Conservation (phyloP, 768 basidiomycete genomes). For the Scleroderma bovista region DNA sequence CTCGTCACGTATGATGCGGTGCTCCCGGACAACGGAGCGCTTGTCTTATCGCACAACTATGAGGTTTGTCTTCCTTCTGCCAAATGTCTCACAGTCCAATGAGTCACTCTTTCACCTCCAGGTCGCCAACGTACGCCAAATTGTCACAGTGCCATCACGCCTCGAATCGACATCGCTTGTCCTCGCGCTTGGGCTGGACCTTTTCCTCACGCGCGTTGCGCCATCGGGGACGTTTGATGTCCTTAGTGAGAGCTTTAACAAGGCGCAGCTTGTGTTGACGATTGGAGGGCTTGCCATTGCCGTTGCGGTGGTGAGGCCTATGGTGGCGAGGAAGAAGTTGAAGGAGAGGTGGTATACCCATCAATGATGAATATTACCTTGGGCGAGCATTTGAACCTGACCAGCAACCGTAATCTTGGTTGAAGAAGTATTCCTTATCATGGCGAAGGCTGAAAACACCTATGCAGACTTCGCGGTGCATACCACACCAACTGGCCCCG, state of each 20-base stretch:
- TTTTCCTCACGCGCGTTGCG: constrained; percentile 80
- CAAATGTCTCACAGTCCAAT: background rate
- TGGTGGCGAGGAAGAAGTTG: constrained; percentile 65
- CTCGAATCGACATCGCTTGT: constrained; percentile 91
- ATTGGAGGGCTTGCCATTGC: constrained; percentile 64
- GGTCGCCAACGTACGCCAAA: constrained; percentile 63
- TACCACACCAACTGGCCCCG: too few species aligned
- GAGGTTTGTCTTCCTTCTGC: constrained; percentile 32
- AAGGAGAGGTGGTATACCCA: constrained; percentile 68
- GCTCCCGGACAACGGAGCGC: constrained; percentile 60
- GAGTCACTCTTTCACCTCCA: constrained; percentile 21
- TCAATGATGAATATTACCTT: background rate
- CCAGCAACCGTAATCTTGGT: too few species aligned
- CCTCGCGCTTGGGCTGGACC: constrained; percentile 81
- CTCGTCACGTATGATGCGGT: constrained; percentile 82
- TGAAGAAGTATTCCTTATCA: too few species aligned
- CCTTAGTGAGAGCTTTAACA: constrained; percentile 89
- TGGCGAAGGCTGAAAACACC: too few species aligned
- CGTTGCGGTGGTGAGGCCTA: constrained; percentile 78
- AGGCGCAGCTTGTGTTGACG: constrained; percentile 82
- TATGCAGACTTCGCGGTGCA: too few species aligned
- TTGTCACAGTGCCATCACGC: constrained; percentile 76
- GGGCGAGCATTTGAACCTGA: background rate
- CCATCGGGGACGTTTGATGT: constrained; percentile 93
- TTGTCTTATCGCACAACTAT: constrained; percentile 52